Conservation (phyloP, 2,329 filamentous ascomycete genomes). For the Setomelanomma holmii region DNA sequence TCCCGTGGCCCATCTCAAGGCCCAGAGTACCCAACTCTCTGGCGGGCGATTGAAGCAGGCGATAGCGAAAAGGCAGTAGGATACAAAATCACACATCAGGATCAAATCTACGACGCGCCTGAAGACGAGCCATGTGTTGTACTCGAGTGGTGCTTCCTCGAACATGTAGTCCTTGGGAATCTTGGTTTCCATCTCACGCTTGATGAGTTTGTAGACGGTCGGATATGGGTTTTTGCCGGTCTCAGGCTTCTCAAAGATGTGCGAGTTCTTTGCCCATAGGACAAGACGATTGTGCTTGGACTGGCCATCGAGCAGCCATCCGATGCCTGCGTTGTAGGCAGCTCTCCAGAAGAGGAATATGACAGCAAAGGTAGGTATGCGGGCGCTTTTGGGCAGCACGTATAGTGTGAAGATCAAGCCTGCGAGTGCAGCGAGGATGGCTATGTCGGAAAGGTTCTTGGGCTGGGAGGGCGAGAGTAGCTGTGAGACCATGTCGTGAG, state of each 20-base stretch:
- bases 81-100: constrained; percentile 97
- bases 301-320: constrained; percentile 85
- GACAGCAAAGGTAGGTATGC: constrained; percentile 78
- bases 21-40: constrained; percentile 73
- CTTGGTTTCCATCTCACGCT: constrained; percentile 91
- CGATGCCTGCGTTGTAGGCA: constrained; percentile 93
- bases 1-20: constrained; percentile 79
- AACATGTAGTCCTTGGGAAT: constrained; percentile 94
- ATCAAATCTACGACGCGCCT: constrained; percentile 94
- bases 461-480: constrained; percentile 92
- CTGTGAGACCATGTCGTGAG: constrained; percentile 99
- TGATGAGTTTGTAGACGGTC: constrained; percentile 81
- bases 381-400: constrained; percentile 71
- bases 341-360: constrained; percentile 92
- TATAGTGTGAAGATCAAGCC: constrained; percentile 78
- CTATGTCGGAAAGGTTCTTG: constrained; percentile 87
- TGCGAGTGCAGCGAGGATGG: constrained; percentile 80
- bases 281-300: constrained; percentile 88
- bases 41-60: constrained; percentile 81
- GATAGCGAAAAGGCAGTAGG: constrained; percentile 94
- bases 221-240: constrained; percentile 85
- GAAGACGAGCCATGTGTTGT: constrained; percentile 99
- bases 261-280: constrained; percentile 84
- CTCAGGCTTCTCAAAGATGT: constrained; percentile 82
- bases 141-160: constrained; percentile 91